Evolutionary conservation across 1,284 basidiomycete genomes (phyloP), one percentile per base, ranked within the genome.

Genomic region (Irpex rosettiformis): DNA sequence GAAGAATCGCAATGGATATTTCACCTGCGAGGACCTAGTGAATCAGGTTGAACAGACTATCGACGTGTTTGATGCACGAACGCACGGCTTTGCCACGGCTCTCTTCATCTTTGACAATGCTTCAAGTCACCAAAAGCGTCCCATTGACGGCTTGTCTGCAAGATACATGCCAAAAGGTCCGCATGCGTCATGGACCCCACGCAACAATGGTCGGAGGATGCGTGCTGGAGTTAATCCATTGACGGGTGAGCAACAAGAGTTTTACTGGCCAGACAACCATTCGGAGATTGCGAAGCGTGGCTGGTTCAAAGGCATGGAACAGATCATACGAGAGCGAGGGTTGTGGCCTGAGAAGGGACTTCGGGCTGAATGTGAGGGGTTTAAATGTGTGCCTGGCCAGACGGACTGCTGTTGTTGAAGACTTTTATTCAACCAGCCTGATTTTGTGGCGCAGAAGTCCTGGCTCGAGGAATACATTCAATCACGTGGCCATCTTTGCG

Each of bases 281-380:
- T n/a, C 42, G 18, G n/a, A 13, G 10, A 43, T 43, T 33, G 30
- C 30, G 13, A 61, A 10, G 58, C 61, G n/a, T n/a, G 72, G 73
- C 0, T 40, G 62, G 3, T 74, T 75, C 65, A 76, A 76, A 62
- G 75, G 75, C 0, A 76, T 77, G 74, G 65, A 60, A 0, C 18
- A 54, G 0, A 69, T 77, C 33, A 61, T 77, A 1, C 60, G 67
- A 30, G 59, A 63, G 45, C 59, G 54, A n/a, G 54, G 25, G 11
- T 25, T 51, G 13, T 58, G 27, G 16, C 13, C 30, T 6, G n/a
- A 29, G 3, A 37, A n/a, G 8, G n/a, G 29, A 51, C 33, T 58
- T 8, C 52, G 42, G 2, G 55, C 53, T 5, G 37, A 67, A 30
- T 69, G 69, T 52, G 21, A 33, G 24, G 55, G 55, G 7, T 69